Conservation (phyloP, 2,329 filamentous ascomycete species). For the Fusarium algeriense region DNA sequence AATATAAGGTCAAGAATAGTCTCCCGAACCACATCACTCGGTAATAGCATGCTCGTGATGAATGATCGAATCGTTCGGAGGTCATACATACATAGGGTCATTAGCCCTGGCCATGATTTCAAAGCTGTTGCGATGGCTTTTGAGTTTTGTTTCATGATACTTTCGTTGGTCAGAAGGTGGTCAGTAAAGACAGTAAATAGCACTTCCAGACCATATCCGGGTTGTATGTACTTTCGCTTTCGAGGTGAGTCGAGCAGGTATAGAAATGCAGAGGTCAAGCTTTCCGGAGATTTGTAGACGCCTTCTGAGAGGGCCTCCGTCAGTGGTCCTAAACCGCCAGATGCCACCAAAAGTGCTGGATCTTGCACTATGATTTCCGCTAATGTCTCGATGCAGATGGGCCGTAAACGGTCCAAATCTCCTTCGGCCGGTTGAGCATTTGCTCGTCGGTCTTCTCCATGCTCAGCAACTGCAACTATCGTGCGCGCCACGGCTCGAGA, state of each 20-base stretch:
- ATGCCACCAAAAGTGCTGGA: slow-evolving; percentile 81
- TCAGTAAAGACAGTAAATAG: slow-evolving; percentile 95
- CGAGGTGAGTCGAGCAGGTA: slow-evolving; percentile 89
- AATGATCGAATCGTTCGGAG: slow-evolving; percentile 88
- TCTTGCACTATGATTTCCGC: slow-evolving; percentile 92
- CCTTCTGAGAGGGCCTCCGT: slow-evolving; percentile 93
- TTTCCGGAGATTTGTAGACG: slow-evolving; percentile 91
- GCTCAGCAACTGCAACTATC: slow-evolving; percentile 90
- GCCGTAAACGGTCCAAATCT: slow-evolving; percentile 83
- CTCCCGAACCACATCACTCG: slow-evolving; percentile 71
- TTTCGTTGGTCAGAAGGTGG: slow-evolving; percentile 71
- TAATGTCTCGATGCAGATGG: slow-evolving; percentile 92
- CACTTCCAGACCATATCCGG: slow-evolving; percentile 89
- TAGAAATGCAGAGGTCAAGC: slow-evolving; percentile 86
- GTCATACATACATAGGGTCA: slow-evolving; percentile 88
- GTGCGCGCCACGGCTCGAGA: slow-evolving; percentile 89
- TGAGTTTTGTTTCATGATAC: slow-evolving; percentile 82
- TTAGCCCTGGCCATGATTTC: slow-evolving; percentile 93
- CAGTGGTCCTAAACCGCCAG: slow-evolving; percentile 87
- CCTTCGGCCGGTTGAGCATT: slow-evolving; percentile 77
- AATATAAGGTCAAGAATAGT: slow-evolving; percentile 91
- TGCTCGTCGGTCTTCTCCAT: slow-evolving; percentile 86
- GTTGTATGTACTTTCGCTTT: slow-evolving; percentile 83
- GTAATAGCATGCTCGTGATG: slow-evolving; percentile 71
- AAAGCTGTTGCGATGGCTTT: slow-evolving; percentile 92